These are phyloP conservation scores for Exophiala viscosa DNA, from an alignment of 2,329 filamentous ascomycete species.

Conservation along the genomic window DNA sequence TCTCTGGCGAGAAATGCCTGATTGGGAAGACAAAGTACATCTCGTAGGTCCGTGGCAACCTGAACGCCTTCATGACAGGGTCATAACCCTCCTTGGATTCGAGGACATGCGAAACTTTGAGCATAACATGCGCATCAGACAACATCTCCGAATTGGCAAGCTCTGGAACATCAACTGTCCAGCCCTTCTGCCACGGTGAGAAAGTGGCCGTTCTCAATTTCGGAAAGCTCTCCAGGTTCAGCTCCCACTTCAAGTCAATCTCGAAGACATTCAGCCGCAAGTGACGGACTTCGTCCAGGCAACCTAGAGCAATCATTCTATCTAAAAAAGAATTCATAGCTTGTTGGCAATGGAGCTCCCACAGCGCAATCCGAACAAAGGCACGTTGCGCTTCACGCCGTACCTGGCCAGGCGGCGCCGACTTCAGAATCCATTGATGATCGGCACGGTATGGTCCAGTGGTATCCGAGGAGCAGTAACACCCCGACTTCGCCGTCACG, in stretches of 20 bases:
- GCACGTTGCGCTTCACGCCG: conserved; percentile 6
- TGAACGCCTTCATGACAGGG: not conserved
- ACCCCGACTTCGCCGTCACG: conserved; percentile 9
- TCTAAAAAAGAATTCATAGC: conserved; percentile 7
- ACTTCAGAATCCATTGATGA: conserved; percentile 15
- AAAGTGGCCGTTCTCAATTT: conserved; percentile 8
- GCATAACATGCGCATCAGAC: conserved; percentile 11
- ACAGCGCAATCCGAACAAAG: conserved; percentile 12
- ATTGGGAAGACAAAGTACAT: conserved; percentile 15
- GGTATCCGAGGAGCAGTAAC: conserved; percentile 10
- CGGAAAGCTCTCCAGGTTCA: conserved; percentile 2
- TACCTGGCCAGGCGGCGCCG: not conserved
- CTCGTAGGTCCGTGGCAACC: conserved; percentile 1
- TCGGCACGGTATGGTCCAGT: conserved; percentile 16
- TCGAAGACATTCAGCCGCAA: conserved; percentile 19
- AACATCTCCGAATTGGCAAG: conserved; percentile 3
- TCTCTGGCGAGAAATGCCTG: conserved; percentile 1
- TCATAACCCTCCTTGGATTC: conserved; percentile 8
- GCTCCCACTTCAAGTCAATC: not conserved
- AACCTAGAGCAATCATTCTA: conserved; percentile 2
- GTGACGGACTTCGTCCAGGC: conserved; percentile 7
- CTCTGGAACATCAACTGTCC: conserved; percentile 11
- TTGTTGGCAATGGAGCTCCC: conserved; percentile 15
- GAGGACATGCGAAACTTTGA: conserved; percentile 4
- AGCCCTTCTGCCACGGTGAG: conserved; percentile 14